phyloP scores from a whole-genome alignment of 495 filamentous ascomycete genomes.

The Mycothermus thermophilus region DNA sequence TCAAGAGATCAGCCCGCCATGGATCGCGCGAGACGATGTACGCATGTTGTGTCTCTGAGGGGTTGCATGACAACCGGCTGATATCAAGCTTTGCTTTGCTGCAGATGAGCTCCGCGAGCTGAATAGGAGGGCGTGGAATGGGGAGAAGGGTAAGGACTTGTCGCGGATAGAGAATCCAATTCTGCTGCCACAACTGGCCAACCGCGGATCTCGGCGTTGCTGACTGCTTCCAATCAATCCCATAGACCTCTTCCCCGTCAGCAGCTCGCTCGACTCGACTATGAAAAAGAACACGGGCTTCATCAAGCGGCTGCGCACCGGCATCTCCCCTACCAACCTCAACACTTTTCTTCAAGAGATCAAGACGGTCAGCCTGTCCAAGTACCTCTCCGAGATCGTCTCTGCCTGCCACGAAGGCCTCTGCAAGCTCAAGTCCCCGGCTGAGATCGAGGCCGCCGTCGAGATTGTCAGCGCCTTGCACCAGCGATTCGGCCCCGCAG shows the following conservation, averaged over 20 bases:
- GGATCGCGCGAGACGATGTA: constrained; percentile 80
- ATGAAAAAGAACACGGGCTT: constrained; percentile 99
- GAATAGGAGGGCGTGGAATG: constrained; percentile 78
- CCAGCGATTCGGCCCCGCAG: constrained; percentile 80
- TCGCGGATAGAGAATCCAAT: constrained; percentile 2
- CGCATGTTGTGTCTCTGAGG: constrained; percentile 14
- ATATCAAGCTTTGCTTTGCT: too few relatives aligned
- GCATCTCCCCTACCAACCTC: constrained; percentile 62
- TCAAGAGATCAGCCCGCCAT: constrained; percentile 35
- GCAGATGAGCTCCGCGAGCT: constrained; percentile 82
- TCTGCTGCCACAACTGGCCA: too few relatives aligned
- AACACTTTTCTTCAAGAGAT: constrained; percentile 83
- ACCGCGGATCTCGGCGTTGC: too few relatives aligned
- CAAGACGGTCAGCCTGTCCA: constrained; percentile 82
- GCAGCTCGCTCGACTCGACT: constrained; percentile 78
- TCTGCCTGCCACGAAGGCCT: constrained; percentile 96
- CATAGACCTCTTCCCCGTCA: constrained; percentile 66
- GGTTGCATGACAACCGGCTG: neutral
- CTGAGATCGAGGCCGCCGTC: constrained; percentile 80
- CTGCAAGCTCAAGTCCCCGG: constrained; percentile 75
- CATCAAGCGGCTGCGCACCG: constrained; percentile 90
- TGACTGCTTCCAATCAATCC: neutral
- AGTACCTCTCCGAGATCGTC: constrained; percentile 95
- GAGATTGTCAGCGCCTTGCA: constrained; percentile 91
- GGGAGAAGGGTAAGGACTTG: constrained; percentile 63